Base-by-base conservation (phyloP, 352 stramenopile species). In the Phytophthora tentaculata region DNA sequence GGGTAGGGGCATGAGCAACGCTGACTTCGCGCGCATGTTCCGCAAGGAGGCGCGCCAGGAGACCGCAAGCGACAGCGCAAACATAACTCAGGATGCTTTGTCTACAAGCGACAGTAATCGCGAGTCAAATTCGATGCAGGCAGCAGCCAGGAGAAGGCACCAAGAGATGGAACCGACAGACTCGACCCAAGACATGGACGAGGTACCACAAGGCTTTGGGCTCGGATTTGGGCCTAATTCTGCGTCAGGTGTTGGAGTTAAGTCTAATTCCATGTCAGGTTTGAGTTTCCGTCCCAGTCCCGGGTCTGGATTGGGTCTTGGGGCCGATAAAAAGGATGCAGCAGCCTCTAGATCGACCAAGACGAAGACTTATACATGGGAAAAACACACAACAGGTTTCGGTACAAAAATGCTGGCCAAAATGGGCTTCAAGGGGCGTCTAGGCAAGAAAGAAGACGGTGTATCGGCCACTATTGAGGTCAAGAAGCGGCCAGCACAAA, bases 351-450 rank as follows among this genome's bases (percentile, higher is more conserved):
- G 12, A 64, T 26, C n/a, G 19, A 9, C 22, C 39, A 72, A 74
- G 29, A 49, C 20, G 17, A 80, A 80, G 53, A 84, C 73, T 39
- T 88, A 79, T 57, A 54, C 71, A 37, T 99, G 96, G 96, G 89
- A 98, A 81, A 98, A 98, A 74, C 96, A 99, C 79, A 98, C 96
- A 16, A 98, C 97, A 64, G 96, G 96, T 23, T 98, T 99, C 64
- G 96, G 96, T 12, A 90, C 95, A 60, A 98, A 98, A 75, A 91
- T 99, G 76, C 75, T 99, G 53, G 71, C 89, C 23, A 99, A 98
- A 76, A 98, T 99, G 94, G 96, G 96, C 44, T 99, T 98, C 67
- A 92, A 80, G 17, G 96, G 95, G 14, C 94, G 96, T 19, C 73
- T 99, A 23, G 96, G 96, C 24, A 97, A 97, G 66, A 87, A 97